Base-by-base conservation (phyloP, 768 basidiomycete species). In the Boletus vermiculosoides region DNA sequence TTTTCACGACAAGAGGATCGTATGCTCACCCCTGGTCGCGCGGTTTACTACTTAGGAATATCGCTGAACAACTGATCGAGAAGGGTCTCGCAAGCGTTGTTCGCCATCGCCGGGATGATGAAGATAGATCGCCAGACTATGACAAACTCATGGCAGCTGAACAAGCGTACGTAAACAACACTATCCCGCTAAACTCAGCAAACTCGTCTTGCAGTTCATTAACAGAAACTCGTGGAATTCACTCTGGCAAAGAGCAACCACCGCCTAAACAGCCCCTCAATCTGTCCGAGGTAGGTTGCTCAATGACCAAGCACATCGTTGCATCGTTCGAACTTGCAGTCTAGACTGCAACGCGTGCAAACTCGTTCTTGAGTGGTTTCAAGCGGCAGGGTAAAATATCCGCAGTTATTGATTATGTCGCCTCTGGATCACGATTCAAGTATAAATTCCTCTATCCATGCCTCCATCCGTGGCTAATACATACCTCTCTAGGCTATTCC, bases 111-210 rank as follows among this genome's bases (percentile, higher is more conserved):
- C 85, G 92, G 22, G 95, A 96, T 63, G 96, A 98, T 67, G 96
- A 98, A 72, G 91, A 95, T 64, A 84, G 95, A 46, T 95, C 95
- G n/a, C 81, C 88, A 7, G 96, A 98, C 68, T 93, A 94, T 62
- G 97, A 99, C 76, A 94, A 93, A 75, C 77, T 98, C 44, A 94
- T 98, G 82, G 85, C 87, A 30, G 97, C 94, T 9, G 96, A 99
- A 71, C 93, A 95, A 76, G 76, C 76, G 94, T 95, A 64, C 73
- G 90, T 78, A 13, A n/a, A n/a, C 3, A 37, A 20, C 18, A 12
- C 47, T 50, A 4, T 25, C 25, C 30, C 18, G 15, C 25, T 52
- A 5, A 34, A 20, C 36, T 36, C 36, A 41, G 45, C 40, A 42
- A 58, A 64, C 51, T 63, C 36, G 58, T 54, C 50, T 57, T 54